These are phyloP conservation scores for Blastobotrys buckinghamii DNA, from an alignment of 1,139 yeast genomes.

Conservation along the genomic window DNA sequence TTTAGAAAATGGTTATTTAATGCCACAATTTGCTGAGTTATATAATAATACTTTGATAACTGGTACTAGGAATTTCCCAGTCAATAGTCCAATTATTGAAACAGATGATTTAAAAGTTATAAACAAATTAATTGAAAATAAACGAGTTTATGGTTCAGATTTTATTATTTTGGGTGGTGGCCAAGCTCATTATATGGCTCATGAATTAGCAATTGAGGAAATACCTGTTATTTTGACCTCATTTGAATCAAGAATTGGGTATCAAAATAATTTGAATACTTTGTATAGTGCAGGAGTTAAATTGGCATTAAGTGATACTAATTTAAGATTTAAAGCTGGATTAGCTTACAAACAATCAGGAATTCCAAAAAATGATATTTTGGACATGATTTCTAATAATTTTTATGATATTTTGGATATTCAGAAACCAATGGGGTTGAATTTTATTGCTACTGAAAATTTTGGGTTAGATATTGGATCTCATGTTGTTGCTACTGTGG, in stretches of 20 bases:
- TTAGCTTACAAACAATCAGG: conserved; percentile 1
- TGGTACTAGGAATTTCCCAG: not conserved
- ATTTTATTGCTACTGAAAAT: conserved; percentile 6
- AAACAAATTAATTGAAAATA: conserved; percentile 13
- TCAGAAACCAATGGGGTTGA: not conserved
- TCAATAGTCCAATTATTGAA: conserved; percentile 12
- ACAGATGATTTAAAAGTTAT: conserved; percentile 15
- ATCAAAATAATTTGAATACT: not conserved
- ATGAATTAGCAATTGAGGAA: conserved; percentile 11
- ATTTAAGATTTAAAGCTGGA: conserved; percentile 4
- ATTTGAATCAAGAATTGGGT: not conserved
- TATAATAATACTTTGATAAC: not conserved
- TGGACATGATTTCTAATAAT: conserved; percentile 7
- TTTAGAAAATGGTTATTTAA: conserved; percentile 2
- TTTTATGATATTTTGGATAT: conserved; percentile 3
- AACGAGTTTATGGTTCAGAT: conserved; percentile 8
- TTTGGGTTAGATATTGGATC: conserved; percentile 4
- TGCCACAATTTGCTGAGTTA: not conserved
- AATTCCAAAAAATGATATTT: conserved; percentile 1
- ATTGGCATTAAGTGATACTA: not conserved
- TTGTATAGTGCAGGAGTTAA: conserved; percentile 5
- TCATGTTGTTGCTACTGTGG: conserved; percentile 3
- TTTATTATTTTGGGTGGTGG: conserved; percentile 18
- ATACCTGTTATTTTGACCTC: conserved; percentile 13
- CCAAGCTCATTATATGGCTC: conserved; percentile 15